Base-by-base conservation (phyloP, 73 alveolate genomes). In the Urostyla sp. region DNA sequence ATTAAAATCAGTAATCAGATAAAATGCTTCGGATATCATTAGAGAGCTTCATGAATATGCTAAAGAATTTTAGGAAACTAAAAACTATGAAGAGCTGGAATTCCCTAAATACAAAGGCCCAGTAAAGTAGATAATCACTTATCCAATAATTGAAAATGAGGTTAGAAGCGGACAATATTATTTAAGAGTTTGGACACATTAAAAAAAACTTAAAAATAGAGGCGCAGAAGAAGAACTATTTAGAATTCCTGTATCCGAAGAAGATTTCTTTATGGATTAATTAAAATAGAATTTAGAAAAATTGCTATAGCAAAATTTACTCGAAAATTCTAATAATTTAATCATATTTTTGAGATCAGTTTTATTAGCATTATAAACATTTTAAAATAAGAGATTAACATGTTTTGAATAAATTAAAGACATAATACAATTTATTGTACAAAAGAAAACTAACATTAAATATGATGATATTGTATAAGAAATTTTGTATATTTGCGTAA, bases 81-180 rank as follows among this genome's bases (percentile, higher is more conserved):
- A 11, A 1, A 37, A 63, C 10, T 23, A 63, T 43, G 3, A 63
- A 5, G 79, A 63, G 6, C 20, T 3, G 10, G 45, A 4, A 5
- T 1, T 37, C 1, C 79, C 79, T 1, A 38, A 34, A 10, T 63
- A 10, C 45, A 20, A 11, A 7, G 27, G 21, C 8, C 79, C 79
- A 15, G 20, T 63, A 1, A 15, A 38, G 5, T 13, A 38, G 18
- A 31, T 63, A 10, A 63, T 63, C 28, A 13, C 37, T 43, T 63
- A 63, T 23, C 10, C 18, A 63, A 43, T 63, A 26, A 63, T 63
- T 5, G 79, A 63, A 24, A 44, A 63, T 24, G 79, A 63, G 27
- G 79, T 63, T 18, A 34, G 79, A 63, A 43, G 79, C 44, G 79
- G 79, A 28, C 26, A 63, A 63, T 63, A 63, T 40, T 63, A 63